phyloP scores from a whole-genome alignment of 2,329 filamentous ascomycete genomes.

The Grosmannia clavigera region DNA sequence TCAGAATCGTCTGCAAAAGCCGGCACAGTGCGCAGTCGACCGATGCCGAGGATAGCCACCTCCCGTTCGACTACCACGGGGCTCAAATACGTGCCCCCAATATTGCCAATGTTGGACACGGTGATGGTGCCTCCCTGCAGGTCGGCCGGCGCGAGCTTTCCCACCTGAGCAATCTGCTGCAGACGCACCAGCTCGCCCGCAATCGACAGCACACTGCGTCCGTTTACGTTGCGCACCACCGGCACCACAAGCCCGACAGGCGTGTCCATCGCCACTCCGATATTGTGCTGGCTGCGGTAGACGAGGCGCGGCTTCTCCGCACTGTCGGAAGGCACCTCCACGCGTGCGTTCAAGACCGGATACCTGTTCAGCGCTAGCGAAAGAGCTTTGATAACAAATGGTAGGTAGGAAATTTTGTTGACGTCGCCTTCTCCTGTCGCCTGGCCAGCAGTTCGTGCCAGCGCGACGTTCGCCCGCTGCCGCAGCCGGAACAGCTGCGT shows the following conservation, averaged over 20 bases:
- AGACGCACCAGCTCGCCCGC: constrained; percentile 65
- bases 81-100: constrained; percentile 83
- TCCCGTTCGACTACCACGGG: constrained; percentile 86
- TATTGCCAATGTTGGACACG: constrained; percentile 89
- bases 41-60: constrained; percentile 84
- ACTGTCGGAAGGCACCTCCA: constrained; percentile 41
- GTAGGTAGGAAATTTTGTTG: constrained; percentile 70
- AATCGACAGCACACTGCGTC: constrained; percentile 64
- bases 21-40: constrained; percentile 67
- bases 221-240: constrained; percentile 74
- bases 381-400: constrained; percentile 92
- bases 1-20: constrained; percentile 54
- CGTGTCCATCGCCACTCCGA: constrained; percentile 92
- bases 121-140: constrained; percentile 84
- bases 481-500: constrained; percentile 62
- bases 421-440: background rate
- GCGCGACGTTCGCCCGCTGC: constrained; percentile 57
- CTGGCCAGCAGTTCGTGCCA: constrained; percentile 18
- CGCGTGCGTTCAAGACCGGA: constrained; percentile 75
- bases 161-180: constrained; percentile 58
- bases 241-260: constrained; percentile 80
- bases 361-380: constrained; percentile 72
- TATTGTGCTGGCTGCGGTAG: constrained; percentile 78
- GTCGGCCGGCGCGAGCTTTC: constrained; percentile 63
- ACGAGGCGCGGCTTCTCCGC: constrained; percentile 59